These are phyloP conservation scores for Schwanniomyces sp. DNA, from an alignment of 805 yeast genomes.

Conservation along the genomic window DNA sequence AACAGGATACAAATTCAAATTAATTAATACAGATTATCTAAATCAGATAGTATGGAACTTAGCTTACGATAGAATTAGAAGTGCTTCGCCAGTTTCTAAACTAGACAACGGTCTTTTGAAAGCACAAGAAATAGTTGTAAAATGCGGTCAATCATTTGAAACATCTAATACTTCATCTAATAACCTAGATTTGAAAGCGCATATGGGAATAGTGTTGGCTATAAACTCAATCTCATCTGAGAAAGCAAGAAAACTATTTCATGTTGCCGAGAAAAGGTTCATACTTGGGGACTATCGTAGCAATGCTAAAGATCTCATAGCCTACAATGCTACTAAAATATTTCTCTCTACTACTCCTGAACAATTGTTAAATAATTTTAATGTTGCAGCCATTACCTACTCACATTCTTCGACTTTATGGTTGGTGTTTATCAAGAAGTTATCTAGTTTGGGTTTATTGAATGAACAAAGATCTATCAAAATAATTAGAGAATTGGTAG, in stretches of 20 bases:
- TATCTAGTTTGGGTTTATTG: constrained; percentile 31
- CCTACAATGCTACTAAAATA: constrained; percentile 24
- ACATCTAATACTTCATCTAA: constrained; percentile 10
- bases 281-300: constrained; percentile 2
- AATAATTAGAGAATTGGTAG: constrained; percentile 23
- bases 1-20: constrained; percentile 20
- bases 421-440: constrained; percentile 33
- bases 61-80: constrained; percentile 15
- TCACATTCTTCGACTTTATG: constrained; percentile 29
- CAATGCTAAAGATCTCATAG: constrained; percentile 16
- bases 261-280: constrained; percentile 24
- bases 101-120: constrained; percentile 14
- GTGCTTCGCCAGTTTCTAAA: not conserved
- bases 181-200: constrained; percentile 25
- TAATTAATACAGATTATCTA: constrained; percentile 19
- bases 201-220: constrained; percentile 38
- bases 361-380: constrained; percentile 33
- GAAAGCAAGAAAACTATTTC: constrained; percentile 26
- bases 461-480: constrained; percentile 25
- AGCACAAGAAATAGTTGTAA: constrained; percentile 30
- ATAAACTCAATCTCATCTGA: constrained; percentile 19
- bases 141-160: constrained; percentile 8
- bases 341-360: constrained; percentile 32
- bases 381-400: constrained; percentile 21
- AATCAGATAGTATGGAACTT: constrained; percentile 28